Base-by-base conservation (phyloP, 1,284 basidiomycete genomes). In the Malassezia caprae region DNA sequence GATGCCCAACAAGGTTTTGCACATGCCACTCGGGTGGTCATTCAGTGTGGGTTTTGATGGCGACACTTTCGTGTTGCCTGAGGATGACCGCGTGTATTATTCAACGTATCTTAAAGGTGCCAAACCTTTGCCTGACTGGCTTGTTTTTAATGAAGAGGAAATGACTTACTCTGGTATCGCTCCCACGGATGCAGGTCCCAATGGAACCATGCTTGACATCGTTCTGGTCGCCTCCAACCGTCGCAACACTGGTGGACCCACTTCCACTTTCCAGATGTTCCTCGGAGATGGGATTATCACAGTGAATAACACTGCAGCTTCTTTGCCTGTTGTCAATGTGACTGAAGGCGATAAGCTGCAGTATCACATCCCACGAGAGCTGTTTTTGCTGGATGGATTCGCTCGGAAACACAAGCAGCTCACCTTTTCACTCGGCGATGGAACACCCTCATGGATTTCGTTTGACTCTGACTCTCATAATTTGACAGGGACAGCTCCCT, bases 41-140 rank as follows among this genome's bases (percentile, higher is more conserved):
- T 96, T 93, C 76, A 90, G 87, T 65, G 80, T 96, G 54, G 91
- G 90, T 10, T 83, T 94, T 65, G 77, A 83, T 39, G 79, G 81
- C 57, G 78, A 81, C 47, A 90, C 87, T 1, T 87, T 84, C 72
- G 68, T 69, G 1, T 77, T 80, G 30, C 68, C 76, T 6, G 47
- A 63, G 23, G 61, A 65, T 35, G 59, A 70, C 47, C 54, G 60
- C 24, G 75, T 91, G 13, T 87, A 77, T 73, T 90, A 89, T 67
- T 79, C 81, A 7, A 83, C 84, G 8, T 78, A 80, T 26, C 80
- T 82, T 60, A 77, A 78, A 0, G 82, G 88, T 61, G 84, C 86
- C 5, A 80, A 82, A 0, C 78, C 80, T 3, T 77, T 90, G 35
- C 90, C 90, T 0, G 61, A 76, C 15, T 94, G 88, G 87, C 78